Percentiles rank a stretch among this genome's conserved stretches.
Evolutionary conservation across 106 monocot species (phyloP).

Genomic region (Allium sativum): DNA sequence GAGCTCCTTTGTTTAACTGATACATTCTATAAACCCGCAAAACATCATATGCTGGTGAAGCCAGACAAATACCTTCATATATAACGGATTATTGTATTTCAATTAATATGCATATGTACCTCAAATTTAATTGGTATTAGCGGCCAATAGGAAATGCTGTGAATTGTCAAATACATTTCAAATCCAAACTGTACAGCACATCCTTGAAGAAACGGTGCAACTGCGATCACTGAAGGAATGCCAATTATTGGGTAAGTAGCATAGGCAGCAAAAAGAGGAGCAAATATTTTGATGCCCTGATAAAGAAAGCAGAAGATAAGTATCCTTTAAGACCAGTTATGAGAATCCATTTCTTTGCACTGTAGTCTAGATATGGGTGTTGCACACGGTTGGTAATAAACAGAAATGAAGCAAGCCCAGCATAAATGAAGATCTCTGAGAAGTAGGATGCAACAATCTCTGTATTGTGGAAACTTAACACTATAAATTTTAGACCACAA

Average conservation of each 20-base stretch:
- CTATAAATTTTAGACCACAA: too few relatives aligned
- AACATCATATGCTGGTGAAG: background rate
- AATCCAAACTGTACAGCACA: constrained; percentile 53
- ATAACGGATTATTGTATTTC: background rate
- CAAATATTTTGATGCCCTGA: constrained; percentile 61
- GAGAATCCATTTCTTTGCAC: constrained; percentile 57
- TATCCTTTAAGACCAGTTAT: constrained; percentile 58
- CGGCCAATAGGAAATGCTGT: constrained; percentile 55
- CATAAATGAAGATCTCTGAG: constrained; percentile 54
- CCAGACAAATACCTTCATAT: too few relatives aligned
- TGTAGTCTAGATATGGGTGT: constrained; percentile 55
- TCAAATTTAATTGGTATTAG: constrained; percentile 68
- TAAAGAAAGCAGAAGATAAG: constrained; percentile 50
- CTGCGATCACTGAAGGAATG: constrained; percentile 35
- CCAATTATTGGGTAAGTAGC: constrained; percentile 50
- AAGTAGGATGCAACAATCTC: constrained; percentile 41
- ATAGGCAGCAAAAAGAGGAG: constrained; percentile 43
- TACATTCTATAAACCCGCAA: constrained; percentile 57
- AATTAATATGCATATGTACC: constrained; percentile 27
- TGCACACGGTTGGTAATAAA: constrained; percentile 39
- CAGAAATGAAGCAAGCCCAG: constrained; percentile 42
- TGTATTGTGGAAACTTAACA: constrained; percentile 11
- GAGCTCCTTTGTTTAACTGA: constrained; percentile 55
- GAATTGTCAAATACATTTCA: constrained; percentile 26
- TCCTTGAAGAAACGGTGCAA: constrained; percentile 58